Percentiles rank a stretch among this genome's conserved stretches.
Evolutionary conservation across 495 filamentous ascomycete genomes (phyloP).

Genomic region (Penicillium waksmanii): DNA sequence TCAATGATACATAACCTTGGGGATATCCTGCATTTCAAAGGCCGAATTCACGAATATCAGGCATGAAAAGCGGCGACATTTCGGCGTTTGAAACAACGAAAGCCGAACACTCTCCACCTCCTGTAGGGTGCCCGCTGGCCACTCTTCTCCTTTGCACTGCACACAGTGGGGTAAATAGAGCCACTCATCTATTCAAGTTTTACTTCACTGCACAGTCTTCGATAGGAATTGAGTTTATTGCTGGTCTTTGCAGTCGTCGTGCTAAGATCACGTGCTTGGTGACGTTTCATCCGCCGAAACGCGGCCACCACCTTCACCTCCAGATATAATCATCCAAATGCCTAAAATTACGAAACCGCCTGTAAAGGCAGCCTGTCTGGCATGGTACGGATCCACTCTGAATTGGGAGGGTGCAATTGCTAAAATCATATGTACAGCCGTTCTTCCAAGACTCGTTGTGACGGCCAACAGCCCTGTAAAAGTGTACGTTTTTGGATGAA

Average conservation of each 20-base stretch:
- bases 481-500: slow-evolving; percentile 40
- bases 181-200: too few relatives aligned
- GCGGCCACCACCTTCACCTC: neutral
- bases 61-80: neutral
- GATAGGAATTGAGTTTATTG: too few relatives aligned
- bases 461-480: slow-evolving; percentile 51
- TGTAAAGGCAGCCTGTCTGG: slow-evolving; percentile 57
- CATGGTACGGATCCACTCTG: slow-evolving; percentile 43
- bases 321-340: slow-evolving; percentile 12
- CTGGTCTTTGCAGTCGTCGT: too few relatives aligned
- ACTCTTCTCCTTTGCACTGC: neutral
- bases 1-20: too few relatives aligned
- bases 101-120: neutral
- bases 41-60: neutral
- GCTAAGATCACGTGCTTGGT: neutral
- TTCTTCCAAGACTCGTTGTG: slow-evolving; percentile 54
- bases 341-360: slow-evolving; percentile 35
- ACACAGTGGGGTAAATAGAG: too few relatives aligned
- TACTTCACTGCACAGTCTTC: too few relatives aligned
- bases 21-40: neutral
- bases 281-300: slow-evolving; percentile 1
- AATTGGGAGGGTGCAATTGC: neutral
- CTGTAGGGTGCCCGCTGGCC: neutral
- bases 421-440: slow-evolving; percentile 37
- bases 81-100: slow-evolving; percentile 1